phyloP scores from a whole-genome alignment of 139 green algal species.

The Tetradesmus lagerheimii region DNA sequence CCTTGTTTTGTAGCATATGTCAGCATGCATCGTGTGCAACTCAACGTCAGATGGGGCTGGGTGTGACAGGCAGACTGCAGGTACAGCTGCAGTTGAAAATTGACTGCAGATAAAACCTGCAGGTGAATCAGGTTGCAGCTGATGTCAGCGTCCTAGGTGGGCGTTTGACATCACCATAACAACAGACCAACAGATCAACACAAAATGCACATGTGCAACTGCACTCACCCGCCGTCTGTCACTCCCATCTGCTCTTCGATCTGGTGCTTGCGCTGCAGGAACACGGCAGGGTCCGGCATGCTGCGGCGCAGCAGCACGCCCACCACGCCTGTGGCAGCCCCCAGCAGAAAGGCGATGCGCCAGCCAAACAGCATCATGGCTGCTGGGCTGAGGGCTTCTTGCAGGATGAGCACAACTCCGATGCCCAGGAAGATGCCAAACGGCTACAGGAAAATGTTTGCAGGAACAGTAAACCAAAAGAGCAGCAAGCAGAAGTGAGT shows the following conservation, averaged over 20 bases:
- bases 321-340: background rate
- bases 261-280: conserved; percentile 22
- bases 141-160: too few species aligned
- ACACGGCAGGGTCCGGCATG: conserved; percentile 13
- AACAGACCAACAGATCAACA: too few species aligned
- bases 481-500: too few species aligned
- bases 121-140: too few species aligned
- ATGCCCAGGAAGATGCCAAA: conserved; percentile 29
- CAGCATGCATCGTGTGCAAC: too few species aligned
- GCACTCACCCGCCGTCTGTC: background rate
- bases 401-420: conserved; percentile 8
- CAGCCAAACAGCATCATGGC: conserved; percentile 16
- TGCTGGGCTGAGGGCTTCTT: background rate
- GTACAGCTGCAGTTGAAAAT: too few species aligned
- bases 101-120: too few species aligned
- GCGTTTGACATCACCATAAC: too few species aligned
- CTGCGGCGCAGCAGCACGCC: background rate
- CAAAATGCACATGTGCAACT: background rate
- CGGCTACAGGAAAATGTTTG: background rate
- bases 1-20: too few species aligned
- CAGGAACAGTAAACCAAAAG: background rate
- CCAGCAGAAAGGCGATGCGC: conserved; percentile 12
- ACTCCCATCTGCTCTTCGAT: conserved; percentile 16
- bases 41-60: too few species aligned
- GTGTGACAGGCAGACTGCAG: too few species aligned